Base-by-base conservation (phyloP, 805 yeast genomes). In the Candida saitoana region DNA sequence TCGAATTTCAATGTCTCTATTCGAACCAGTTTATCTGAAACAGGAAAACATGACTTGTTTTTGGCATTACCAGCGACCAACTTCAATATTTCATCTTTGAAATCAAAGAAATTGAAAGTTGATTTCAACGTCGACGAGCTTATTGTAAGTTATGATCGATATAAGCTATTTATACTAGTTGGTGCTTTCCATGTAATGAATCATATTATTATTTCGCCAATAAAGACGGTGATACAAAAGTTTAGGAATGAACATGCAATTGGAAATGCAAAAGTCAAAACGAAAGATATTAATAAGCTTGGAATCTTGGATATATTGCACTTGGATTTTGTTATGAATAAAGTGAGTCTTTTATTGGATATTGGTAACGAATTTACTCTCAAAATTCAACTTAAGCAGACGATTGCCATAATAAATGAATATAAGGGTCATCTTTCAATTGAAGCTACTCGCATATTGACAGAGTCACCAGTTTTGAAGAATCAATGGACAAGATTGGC, bases 301-400 rank as follows among this genome's bases (percentile, higher is more conserved):
- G 9, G 25, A 22, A 6, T 39, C 4, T 19, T 38, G 17, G 36
- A 41, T 15, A 29, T 41, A 7, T 18, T 47, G 12, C 17, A 34
- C 12, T 17, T 36, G 11, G 25, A 44, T 6, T 36, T 54, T 8
- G 44, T 49, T 3, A 19, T 66, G 31, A 48, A 43, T 15, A 49
- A 57, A 22, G 27, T 55, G 16, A 56, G 50, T 34, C n/a, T 61
- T 12, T 49, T 65, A 12, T 25, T 71, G 25, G 55, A 63, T 1
- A 51, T 82, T 36, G 76, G 78, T 3, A 74, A 75, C 47, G 72
- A 71, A 3, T 69, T 80, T 45, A 73, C 69, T 18, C 49, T 76
- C 14, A 73, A 73, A 48, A 8, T 77, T 1, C 85, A 81, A 47
- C 19, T 67, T 0, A 17, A 29, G 15, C 22, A 41, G 15, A n/a